These are phyloP conservation scores for Caryopteris hybrid DNA, from an alignment of 305 asterid genomes.

Conservation along the genomic window DNA sequence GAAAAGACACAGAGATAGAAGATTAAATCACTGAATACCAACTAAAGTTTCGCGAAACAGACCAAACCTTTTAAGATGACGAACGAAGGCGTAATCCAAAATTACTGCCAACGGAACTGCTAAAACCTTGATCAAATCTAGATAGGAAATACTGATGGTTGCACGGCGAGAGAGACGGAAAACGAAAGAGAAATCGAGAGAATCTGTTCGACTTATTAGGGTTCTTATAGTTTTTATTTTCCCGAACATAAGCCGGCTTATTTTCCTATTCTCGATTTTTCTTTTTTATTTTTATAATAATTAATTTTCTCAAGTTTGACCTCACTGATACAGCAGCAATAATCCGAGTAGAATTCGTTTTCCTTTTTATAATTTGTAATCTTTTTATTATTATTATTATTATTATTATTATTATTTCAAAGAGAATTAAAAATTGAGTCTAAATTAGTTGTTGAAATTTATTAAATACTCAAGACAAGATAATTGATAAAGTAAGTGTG, in stretches of 20 bases:
- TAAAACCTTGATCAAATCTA: constrained; percentile 10
- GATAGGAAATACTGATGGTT: neutral
- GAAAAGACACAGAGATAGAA: neutral
- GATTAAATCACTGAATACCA: neutral
- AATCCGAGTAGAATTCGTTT: too few species aligned
- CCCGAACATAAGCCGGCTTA: neutral
- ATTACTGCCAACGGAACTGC: neutral
- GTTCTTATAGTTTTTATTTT: constrained; percentile 5
- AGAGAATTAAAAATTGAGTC: too few species aligned
- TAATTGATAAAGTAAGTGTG: too few species aligned
- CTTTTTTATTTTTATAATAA: too few species aligned
- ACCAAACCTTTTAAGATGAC: constrained; percentile 19
- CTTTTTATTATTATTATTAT: too few species aligned
- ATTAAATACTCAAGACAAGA: too few species aligned
- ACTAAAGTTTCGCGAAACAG: constrained; percentile 2
- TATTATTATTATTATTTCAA: too few species aligned
- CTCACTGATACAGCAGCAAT: too few species aligned
- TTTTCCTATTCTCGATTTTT: neutral
- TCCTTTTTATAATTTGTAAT: too few species aligned
- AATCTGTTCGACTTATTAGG: constrained; percentile 21
- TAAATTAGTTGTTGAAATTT: too few species aligned
- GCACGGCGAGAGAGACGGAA: neutral
- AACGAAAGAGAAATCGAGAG: neutral
- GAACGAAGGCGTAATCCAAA: constrained; percentile 7
- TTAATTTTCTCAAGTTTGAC: too few species aligned